Conservation (phyloP, 495 filamentous ascomycete species). For the Daldinia childiae region DNA sequence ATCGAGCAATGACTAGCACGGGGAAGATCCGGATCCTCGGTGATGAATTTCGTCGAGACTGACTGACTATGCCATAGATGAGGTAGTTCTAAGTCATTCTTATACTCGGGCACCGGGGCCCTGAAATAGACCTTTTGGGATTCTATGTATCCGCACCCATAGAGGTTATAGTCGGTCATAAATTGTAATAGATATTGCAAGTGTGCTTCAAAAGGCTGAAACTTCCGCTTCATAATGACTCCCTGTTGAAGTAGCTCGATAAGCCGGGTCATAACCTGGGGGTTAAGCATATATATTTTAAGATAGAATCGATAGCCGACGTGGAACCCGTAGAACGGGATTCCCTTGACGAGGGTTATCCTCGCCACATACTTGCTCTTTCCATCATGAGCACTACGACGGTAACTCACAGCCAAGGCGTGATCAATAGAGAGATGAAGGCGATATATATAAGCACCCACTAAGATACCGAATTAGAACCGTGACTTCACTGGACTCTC, state of each 20-base stretch:
- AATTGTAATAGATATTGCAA: slow-evolving; percentile 91
- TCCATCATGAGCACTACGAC: slow-evolving; percentile 73
- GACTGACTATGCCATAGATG: slow-evolving; percentile 85
- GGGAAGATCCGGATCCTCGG: slow-evolving; percentile 69
- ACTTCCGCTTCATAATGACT: slow-evolving; percentile 77
- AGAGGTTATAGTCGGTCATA: slow-evolving; percentile 98
- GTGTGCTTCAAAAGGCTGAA: slow-evolving; percentile 95
- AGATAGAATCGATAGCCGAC: slow-evolving; percentile 91
- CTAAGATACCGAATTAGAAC: slow-evolving; percentile 51
- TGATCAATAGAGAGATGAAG: slow-evolving; percentile 85
- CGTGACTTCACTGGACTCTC: slow-evolving; percentile 2
- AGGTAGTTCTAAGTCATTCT: slow-evolving; percentile 63
- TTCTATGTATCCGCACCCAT: slow-evolving; percentile 86
- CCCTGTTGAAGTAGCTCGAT: slow-evolving; percentile 88
- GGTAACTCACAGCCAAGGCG: slow-evolving; percentile 82
- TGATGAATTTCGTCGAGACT: slow-evolving; percentile 56
- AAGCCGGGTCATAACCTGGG: slow-evolving; percentile 79
- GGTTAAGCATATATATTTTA: slow-evolving; percentile 93
- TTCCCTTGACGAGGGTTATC: slow-evolving; percentile 89
- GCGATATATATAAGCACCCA: slow-evolving; percentile 72
- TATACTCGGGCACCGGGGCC: slow-evolving; percentile 72
- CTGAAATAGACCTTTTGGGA: slow-evolving; percentile 71
- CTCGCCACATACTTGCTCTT: slow-evolving; percentile 82
- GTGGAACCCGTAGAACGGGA: slow-evolving; percentile 95
- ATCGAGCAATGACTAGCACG: slow-evolving; percentile 87